Percentiles rank a stretch among this genome's conserved stretches.
Evolutionary conservation across 2,329 filamentous ascomycete species (phyloP).

Genomic region (Botrytis paeoniae): DNA sequence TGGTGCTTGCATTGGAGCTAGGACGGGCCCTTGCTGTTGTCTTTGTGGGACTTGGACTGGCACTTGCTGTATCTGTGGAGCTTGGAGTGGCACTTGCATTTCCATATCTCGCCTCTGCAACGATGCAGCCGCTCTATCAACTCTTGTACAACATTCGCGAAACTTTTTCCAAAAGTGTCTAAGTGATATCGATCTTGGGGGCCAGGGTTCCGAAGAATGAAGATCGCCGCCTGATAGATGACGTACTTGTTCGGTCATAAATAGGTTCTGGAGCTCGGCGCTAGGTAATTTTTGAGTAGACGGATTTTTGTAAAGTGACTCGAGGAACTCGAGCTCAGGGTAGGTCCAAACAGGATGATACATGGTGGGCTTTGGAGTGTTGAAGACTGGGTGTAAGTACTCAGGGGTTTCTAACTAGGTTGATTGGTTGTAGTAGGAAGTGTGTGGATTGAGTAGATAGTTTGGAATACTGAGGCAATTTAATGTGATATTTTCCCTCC

Average conservation of each 20-base stretch:
- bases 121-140: too few relatives aligned
- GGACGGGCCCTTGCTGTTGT: background rate
- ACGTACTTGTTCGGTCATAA: background rate
- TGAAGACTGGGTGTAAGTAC: background rate
- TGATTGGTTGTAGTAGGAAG: background rate
- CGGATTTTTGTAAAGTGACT: background rate
- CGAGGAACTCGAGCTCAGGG: background rate
- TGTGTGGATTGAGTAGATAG: background rate
- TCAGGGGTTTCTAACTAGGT: background rate
- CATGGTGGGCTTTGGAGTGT: background rate
- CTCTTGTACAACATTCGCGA: background rate
- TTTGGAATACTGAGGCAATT: background rate
- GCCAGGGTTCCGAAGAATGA: background rate
- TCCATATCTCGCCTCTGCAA: background rate
- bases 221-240: background rate
- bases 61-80: background rate
- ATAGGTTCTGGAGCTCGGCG: accelerated
- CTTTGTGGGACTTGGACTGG: background rate
- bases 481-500: background rate
- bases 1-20: background rate
- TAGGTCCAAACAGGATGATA: accelerated
- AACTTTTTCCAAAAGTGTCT: accelerated
- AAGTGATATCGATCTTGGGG: accelerated
- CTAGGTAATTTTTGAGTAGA: accelerated
- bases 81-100: background rate